phyloP scores from a whole-genome alignment of 495 filamentous ascomycete species.

The Neurospora terricola region DNA sequence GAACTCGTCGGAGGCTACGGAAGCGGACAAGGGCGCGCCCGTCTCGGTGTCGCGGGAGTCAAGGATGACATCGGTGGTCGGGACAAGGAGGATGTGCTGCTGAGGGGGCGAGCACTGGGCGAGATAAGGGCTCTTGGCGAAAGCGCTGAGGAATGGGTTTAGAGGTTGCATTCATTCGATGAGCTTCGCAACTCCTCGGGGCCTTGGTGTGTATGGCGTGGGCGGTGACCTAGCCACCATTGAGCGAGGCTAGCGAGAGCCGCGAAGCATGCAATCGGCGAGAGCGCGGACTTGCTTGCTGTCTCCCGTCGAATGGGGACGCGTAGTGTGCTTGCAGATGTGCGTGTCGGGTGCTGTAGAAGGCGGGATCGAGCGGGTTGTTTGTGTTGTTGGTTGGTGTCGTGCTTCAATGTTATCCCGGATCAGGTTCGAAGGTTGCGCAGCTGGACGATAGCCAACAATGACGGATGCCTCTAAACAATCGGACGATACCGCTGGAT shows the following conservation, averaged over 20 bases:
- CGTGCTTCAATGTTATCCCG: not conserved
- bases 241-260: conserved; percentile 5
- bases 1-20: conserved; percentile 85
- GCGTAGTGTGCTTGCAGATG: not conserved
- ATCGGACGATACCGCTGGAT: not conserved
- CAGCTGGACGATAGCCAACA: not conserved
- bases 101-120: conserved; percentile 87
- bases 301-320: not conserved
- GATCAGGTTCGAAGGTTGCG: not conserved
- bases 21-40: conserved; percentile 63
- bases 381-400: not conserved
- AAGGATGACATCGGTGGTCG: conserved; percentile 81
- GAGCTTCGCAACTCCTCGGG: conserved; percentile 14
- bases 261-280: conserved; percentile 5
- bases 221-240: conserved; percentile 15
- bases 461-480: not conserved
- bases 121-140: conserved; percentile 91
- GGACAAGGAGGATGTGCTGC: conserved; percentile 90
- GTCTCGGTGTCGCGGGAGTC: conserved; percentile 84
- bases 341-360: not conserved
- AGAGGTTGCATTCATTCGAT: conserved; percentile 85
- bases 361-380: not conserved
- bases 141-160: conserved; percentile 96
- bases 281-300: not conserved
- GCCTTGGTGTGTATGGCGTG: conserved; percentile 8